Conservation (phyloP, 2,329 filamentous ascomycete genomes). For the Diplodia intermedia region DNA sequence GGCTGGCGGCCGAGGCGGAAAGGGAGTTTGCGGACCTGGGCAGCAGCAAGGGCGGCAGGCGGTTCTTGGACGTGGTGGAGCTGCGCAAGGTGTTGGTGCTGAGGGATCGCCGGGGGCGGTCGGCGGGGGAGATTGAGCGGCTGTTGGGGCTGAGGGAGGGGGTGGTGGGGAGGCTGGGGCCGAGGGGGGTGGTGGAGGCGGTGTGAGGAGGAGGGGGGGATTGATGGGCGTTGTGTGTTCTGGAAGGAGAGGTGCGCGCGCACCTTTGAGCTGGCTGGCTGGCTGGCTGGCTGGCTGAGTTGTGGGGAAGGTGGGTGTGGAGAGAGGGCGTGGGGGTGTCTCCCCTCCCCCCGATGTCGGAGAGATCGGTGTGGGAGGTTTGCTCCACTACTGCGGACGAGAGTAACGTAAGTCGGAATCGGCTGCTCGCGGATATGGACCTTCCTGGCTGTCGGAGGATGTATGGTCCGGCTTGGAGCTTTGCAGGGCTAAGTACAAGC, state of each 20-base stretch:
- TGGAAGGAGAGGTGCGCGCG: neutral
- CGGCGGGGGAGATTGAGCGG: slow-evolving; percentile 27
- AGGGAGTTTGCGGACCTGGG: slow-evolving; percentile 58
- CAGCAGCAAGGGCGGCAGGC: slow-evolving; percentile 51
- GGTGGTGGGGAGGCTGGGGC: slow-evolving; percentile 27
- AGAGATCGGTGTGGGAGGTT: neutral
- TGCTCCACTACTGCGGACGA: too few species aligned
- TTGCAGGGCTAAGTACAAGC: too few species aligned
- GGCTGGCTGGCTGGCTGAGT: neutral
- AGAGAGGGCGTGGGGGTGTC: too few species aligned
- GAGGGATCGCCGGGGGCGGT: slow-evolving; percentile 19
- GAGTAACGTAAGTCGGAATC: too few species aligned
- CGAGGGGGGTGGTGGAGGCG: slow-evolving; percentile 22
- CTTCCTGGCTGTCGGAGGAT: too few species aligned
- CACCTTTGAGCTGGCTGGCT: too few species aligned
- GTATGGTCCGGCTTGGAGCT: too few species aligned
- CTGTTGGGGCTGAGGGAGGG: slow-evolving; percentile 30
- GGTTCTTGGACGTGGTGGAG: slow-evolving; percentile 54
- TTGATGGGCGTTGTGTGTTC: neutral
- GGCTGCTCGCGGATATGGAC: too few species aligned
- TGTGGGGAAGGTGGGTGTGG: neutral
- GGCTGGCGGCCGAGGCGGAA: slow-evolving; percentile 61
- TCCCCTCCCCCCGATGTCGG: neutral
- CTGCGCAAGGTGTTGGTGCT: slow-evolving; percentile 40
- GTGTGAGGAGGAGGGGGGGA: slow-evolving; percentile 5